These are phyloP conservation scores for Geotrichum bryndzae DNA, from an alignment of 1,139 yeast species.

Conservation along the genomic window DNA sequence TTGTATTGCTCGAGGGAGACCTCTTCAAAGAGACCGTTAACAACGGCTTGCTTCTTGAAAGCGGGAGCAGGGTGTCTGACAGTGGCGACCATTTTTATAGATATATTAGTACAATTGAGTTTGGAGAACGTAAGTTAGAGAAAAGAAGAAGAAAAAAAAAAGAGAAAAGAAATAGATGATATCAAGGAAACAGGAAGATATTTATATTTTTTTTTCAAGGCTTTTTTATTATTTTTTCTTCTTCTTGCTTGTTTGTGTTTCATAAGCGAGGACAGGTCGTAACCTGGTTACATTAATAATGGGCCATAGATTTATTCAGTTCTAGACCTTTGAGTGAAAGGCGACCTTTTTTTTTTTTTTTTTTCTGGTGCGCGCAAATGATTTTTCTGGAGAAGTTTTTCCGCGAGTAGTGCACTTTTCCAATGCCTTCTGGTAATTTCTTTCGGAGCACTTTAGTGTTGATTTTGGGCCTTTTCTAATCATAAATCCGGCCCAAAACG, in stretches of 20 bases:
- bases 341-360: background rate
- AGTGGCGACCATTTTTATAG: constrained; percentile 65
- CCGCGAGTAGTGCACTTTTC: background rate
- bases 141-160: background rate
- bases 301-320: background rate
- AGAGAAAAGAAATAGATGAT: background rate
- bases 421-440: background rate
- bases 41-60: constrained; percentile 93
- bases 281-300: background rate
- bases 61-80: constrained; percentile 94
- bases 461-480: background rate
- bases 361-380: background rate
- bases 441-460: background rate
- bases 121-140: background rate
- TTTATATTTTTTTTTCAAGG: background rate
- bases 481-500: background rate
- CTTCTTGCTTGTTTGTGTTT: background rate
- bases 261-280: background rate
- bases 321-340: background rate
- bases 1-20: constrained; percentile 88
- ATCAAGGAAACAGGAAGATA: constrained; percentile 1
- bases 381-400: background rate
- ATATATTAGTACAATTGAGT: background rate
- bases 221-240: background rate
- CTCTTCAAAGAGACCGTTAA: constrained; percentile 93